Evolutionary conservation across 2,329 filamentous ascomycete species (phyloP).

Genomic region (Colletotrichum gigasporum): DNA sequence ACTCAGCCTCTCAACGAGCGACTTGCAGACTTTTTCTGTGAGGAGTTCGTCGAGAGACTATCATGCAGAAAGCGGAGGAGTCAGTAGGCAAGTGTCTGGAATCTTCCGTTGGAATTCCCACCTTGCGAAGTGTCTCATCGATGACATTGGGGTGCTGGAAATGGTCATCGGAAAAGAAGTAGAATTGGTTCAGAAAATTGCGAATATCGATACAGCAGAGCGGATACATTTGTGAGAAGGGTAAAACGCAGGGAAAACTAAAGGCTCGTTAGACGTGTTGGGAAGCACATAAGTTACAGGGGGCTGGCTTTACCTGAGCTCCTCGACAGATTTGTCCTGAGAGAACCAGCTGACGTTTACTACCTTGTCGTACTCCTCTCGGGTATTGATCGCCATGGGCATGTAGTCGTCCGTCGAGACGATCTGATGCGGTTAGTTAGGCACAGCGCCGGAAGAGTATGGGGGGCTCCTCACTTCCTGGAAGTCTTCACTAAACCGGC

Average conservation of each 20-base stretch:
- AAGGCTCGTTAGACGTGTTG: conserved; percentile 34
- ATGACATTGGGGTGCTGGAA: conserved; percentile 91
- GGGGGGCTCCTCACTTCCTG: conserved; percentile 71
- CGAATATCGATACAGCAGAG: conserved; percentile 98
- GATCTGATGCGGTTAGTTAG: conserved; percentile 54
- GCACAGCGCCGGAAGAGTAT: background rate
- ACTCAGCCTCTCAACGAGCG: conserved; percentile 85
- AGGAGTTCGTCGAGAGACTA: conserved; percentile 95
- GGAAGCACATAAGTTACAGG: background rate
- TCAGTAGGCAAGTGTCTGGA: background rate
- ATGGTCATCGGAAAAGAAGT: conserved; percentile 96
- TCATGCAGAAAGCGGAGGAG: background rate
- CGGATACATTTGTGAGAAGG: conserved; percentile 99
- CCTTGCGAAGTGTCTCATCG: conserved; percentile 87
- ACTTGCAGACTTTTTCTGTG: conserved; percentile 89
- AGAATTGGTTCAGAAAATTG: conserved; percentile 98
- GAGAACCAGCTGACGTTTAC: conserved; percentile 96
- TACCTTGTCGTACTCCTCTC: conserved; percentile 94
- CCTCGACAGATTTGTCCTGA: conserved; percentile 79
- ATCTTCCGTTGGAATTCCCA: conserved; percentile 41
- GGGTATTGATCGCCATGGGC: conserved; percentile 95
- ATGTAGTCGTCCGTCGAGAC: conserved; percentile 98
- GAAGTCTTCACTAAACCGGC: conserved; percentile 93
- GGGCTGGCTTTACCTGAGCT: conserved; percentile 68
- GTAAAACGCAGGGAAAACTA: conserved; percentile 93